A percentile compares a stretch with the other conserved stretches of the same genome.
Conservation (phyloP, 495 filamentous ascomycete species). For the Neurospora cerealis region DNA sequence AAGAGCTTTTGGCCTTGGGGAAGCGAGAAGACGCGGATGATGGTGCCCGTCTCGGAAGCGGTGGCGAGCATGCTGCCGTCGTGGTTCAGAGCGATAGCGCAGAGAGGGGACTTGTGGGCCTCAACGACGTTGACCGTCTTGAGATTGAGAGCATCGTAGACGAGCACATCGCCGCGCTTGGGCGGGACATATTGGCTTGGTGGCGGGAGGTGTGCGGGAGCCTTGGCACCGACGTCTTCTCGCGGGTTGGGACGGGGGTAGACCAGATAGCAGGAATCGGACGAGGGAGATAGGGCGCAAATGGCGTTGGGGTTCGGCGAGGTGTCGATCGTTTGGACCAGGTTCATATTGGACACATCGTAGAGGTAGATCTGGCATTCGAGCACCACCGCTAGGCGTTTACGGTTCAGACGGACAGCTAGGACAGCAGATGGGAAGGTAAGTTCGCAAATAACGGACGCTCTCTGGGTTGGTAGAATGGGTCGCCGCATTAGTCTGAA, state of each 20-base stretch:
- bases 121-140: slow-evolving; percentile 90
- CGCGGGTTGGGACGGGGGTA: slow-evolving; percentile 83
- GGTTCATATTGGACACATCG: slow-evolving; percentile 95
- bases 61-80: slow-evolving; percentile 92
- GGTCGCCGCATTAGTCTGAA: slow-evolving; percentile 1
- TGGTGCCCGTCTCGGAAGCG: slow-evolving; percentile 93
- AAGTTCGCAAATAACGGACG: slow-evolving; percentile 95
- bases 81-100: slow-evolving; percentile 78
- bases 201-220: slow-evolving; percentile 79
- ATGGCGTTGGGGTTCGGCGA: slow-evolving; percentile 88
- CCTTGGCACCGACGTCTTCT: slow-evolving; percentile 43
- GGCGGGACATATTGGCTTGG: slow-evolving; percentile 63
- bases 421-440: slow-evolving; percentile 93
- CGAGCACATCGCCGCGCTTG: slow-evolving; percentile 83
- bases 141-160: slow-evolving; percentile 78
- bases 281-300: slow-evolving; percentile 84
- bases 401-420: slow-evolving; percentile 86
- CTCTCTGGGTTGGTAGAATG: slow-evolving; percentile 44
- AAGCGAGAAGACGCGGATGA: slow-evolving; percentile 88
- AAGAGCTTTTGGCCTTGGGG: slow-evolving; percentile 84
- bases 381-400: slow-evolving; percentile 82
- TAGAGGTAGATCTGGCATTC: slow-evolving; percentile 96
- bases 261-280: slow-evolving; percentile 89
- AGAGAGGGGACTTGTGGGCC: slow-evolving; percentile 88
- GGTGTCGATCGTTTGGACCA: slow-evolving; percentile 81